Base-by-base conservation (phyloP, 2,329 filamentous ascomycete genomes). In the Emergomyces orientalis region DNA sequence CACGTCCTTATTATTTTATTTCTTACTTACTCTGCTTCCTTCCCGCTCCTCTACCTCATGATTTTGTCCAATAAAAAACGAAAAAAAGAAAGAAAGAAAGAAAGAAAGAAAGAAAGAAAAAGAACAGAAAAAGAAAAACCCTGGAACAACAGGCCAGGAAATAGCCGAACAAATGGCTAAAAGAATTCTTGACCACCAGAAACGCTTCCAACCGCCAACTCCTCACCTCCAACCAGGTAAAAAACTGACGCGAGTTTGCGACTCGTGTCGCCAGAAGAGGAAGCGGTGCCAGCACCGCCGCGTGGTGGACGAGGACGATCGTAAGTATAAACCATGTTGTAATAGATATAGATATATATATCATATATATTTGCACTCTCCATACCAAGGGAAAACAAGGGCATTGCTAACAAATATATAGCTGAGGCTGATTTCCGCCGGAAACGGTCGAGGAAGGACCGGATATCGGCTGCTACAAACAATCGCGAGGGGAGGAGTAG, bases 221-320 rank as follows among this genome's bases (percentile, higher is more conserved):
- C 66, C 65, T 37, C 19, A 55, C 32, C 65, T 68, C 30, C 43
- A 65, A 37, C 63, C 64, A 7, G 67, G 67, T 30, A 68, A 68
- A 55, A 66, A 61, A 37, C 62, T 68, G 62, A 68, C 67, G 8
- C 51, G 63, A 49, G 67, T 68, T 25, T 68, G 67, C 60, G 65
- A 66, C 59, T 64, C 64, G 22, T 68, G 67, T 60, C 63, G 66
- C 3, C 64, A 61, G 19, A 67, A 67, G 60, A 61, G 67, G 41
- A 68, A 68, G 60, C 64, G 67, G 51, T 68, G 67, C 59, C 63
- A 66, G 55, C 67, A 68, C 39, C 65, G 67, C 41, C 63, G 66
- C 32, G 66, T 68, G 9, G 67, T 68, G 11, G 65, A 68, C 61
- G 64, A 64, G 22, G 62, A 66, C 55, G 65, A 68, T 41, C 66